These are phyloP conservation scores for Geotrichum candidum DNA, from an alignment of 1,139 yeast genomes.

Conservation along the genomic window DNA sequence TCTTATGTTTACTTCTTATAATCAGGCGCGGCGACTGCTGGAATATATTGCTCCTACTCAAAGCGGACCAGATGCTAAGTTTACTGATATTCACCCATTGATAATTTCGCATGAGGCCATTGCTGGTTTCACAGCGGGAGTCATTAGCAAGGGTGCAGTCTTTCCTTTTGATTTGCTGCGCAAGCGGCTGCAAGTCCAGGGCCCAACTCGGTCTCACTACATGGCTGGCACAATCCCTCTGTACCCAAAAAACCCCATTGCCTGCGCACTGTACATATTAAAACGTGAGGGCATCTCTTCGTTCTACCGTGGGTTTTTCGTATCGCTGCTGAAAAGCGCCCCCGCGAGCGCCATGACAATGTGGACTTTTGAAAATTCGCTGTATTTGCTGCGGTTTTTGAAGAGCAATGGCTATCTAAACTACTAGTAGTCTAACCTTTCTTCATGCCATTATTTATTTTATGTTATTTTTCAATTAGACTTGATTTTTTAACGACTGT, in stretches of 20 bases:
- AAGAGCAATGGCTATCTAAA: constrained; percentile 13
- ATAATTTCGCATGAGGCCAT: constrained; percentile 46
- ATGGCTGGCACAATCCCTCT: constrained; percentile 20
- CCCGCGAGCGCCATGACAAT: constrained; percentile 76
- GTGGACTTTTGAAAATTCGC: constrained; percentile 55
- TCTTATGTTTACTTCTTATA: constrained; percentile 63
- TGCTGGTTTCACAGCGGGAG: constrained; percentile 76
- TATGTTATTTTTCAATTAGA: not conserved
- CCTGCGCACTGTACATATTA: constrained; percentile 40
- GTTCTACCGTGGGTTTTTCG: constrained; percentile 64
- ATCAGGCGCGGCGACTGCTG: constrained; percentile 26
- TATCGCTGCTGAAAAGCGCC: constrained; percentile 68
- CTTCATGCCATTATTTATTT: constrained; percentile 1
- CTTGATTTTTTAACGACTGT: too few species aligned
- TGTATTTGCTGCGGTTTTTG: constrained; percentile 20
- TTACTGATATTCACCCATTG: constrained; percentile 13
- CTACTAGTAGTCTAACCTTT: constrained; percentile 1
- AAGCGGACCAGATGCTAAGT: constrained; percentile 7
- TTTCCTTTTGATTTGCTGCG: constrained; percentile 85
- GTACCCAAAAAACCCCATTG: constrained; percentile 18
- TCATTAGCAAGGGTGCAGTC: constrained; percentile 60
- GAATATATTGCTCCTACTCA: constrained; percentile 14
- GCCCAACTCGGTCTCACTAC: constrained; percentile 34
- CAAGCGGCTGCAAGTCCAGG: constrained; percentile 67
- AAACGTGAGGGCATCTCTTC: constrained; percentile 57